phyloP scores from a whole-genome alignment of 164 flowering plant genomes.

The Akebia trifoliata region DNA sequence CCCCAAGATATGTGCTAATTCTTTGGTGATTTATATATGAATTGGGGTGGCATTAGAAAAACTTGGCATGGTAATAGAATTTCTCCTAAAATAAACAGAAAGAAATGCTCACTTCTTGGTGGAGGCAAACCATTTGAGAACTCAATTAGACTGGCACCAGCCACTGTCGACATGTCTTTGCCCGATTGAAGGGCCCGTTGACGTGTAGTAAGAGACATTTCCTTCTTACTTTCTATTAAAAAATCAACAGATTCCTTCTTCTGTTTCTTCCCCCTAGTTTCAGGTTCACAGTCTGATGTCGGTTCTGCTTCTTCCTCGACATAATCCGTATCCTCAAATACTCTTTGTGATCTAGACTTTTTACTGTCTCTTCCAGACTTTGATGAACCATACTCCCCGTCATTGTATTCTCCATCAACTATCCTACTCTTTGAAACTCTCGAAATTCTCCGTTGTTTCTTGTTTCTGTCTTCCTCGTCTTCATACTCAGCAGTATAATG shows the following conservation, averaged over 20 bases:
- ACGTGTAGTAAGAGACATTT: constrained; percentile 74
- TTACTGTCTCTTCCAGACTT: constrained; percentile 36
- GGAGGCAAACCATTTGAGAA: constrained; percentile 94
- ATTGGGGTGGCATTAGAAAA: too few relatives aligned
- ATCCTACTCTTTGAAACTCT: constrained; percentile 32
- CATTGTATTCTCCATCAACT: constrained; percentile 20
- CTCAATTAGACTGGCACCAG: constrained; percentile 53
- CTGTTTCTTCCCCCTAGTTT: constrained; percentile 41
- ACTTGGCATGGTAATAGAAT: too few relatives aligned
- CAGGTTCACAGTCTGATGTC: constrained; percentile 49
- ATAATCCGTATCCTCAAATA: constrained; percentile 52
- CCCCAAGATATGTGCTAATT: too few relatives aligned
- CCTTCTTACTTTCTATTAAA: constrained; percentile 63
- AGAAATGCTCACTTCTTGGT: constrained; percentile 60
- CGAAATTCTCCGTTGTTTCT: constrained; percentile 42
- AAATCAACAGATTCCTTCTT: too few relatives aligned
- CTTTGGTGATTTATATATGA: too few relatives aligned
- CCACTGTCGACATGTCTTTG: constrained; percentile 50
- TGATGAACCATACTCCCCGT: constrained; percentile 21
- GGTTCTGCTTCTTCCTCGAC: constrained; percentile 53
- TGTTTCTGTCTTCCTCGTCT: constrained; percentile 45
- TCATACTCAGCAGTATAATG: constrained; percentile 23
- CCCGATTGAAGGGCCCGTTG: constrained; percentile 91
- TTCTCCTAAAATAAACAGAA: too few relatives aligned
- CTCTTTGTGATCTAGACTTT: constrained; percentile 45